These are phyloP conservation scores for Cercospora janseana DNA, from an alignment of 2,329 filamentous ascomycete genomes.

Conservation along the genomic window DNA sequence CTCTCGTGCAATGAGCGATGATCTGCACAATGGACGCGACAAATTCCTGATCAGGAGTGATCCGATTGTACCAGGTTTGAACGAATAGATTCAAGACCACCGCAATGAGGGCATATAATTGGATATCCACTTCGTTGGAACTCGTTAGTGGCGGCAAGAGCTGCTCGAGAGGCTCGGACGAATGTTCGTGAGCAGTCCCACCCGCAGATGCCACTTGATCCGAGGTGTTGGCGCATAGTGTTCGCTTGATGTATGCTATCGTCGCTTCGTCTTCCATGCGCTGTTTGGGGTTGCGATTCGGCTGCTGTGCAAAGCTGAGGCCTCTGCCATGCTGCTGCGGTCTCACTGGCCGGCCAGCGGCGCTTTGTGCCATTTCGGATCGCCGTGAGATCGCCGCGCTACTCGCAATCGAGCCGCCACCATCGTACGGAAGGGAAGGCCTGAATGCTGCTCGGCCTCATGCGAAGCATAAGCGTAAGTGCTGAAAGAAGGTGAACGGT, in stretches of 20 bases:
- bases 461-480: background rate
- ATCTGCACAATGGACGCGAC: conserved; percentile 84
- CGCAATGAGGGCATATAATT: conserved; percentile 89
- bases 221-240: conserved; percentile 22
- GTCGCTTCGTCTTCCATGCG: conserved; percentile 69
- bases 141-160: conserved; percentile 88
- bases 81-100: conserved; percentile 89
- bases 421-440: conserved; percentile 8
- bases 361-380: conserved; percentile 27
- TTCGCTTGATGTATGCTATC: conserved; percentile 59
- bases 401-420: conserved; percentile 2
- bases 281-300: conserved; percentile 4
- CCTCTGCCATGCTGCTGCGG: conserved; percentile 11
- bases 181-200: conserved; percentile 9
- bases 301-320: conserved; percentile 2
- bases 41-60: conserved; percentile 86
- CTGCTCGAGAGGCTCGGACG: conserved; percentile 68
- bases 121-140: conserved; percentile 87
- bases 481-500: background rate
- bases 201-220: conserved; percentile 15
- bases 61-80: conserved; percentile 86
- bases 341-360: conserved; percentile 18
- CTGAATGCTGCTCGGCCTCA: background rate
- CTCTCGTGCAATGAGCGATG: conserved; percentile 86
- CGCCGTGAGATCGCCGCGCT: background rate